Percentiles rank a stretch among this genome's conserved stretches.
phyloP scores from a whole-genome alignment of 176 grass and related monocot species.

The Zoysia pacifica region DNA sequence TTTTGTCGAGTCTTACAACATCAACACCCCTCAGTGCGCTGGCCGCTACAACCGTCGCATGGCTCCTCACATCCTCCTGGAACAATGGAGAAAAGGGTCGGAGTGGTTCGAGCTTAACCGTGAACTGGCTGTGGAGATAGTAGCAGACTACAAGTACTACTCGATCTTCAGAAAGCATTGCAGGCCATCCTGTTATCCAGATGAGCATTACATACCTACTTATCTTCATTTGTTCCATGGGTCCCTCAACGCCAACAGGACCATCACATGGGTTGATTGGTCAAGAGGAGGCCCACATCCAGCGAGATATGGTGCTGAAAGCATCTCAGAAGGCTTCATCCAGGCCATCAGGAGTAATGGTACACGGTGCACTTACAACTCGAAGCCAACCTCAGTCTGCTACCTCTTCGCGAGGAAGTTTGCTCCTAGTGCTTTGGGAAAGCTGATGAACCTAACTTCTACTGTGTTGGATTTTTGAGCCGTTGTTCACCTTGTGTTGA shows the following conservation, averaged over 20 bases:
- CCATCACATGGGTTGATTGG: constrained; percentile 90
- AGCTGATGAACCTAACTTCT: constrained; percentile 69
- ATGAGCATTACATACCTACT: constrained; percentile 90
- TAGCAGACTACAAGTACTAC: constrained; percentile 76
- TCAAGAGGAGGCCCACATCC: constrained; percentile 87
- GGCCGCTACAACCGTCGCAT: constrained; percentile 81
- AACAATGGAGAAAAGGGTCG: constrained; percentile 76
- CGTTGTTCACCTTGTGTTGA: background rate
- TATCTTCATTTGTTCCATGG: constrained; percentile 76
- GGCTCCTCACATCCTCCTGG: constrained; percentile 66
- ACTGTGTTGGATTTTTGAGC: constrained; percentile 66
- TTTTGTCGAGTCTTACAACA: constrained; percentile 74
- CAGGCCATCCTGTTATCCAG: constrained; percentile 75
- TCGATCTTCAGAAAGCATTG: constrained; percentile 69
- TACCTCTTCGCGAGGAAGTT: constrained; percentile 88
- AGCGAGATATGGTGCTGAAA: constrained; percentile 64
- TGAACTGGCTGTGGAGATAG: constrained; percentile 57
- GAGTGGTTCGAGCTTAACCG: constrained; percentile 88
- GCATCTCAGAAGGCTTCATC: constrained; percentile 61
- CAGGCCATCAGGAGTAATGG: constrained; percentile 81
- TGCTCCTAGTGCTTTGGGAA: constrained; percentile 71
- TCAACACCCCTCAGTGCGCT: constrained; percentile 54
- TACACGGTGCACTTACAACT: constrained; percentile 66
- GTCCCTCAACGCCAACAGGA: constrained; percentile 69
- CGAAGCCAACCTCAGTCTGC: constrained; percentile 55